phyloP scores from a whole-genome alignment of 352 stramenopile genomes.

The Globisporangium polare region DNA sequence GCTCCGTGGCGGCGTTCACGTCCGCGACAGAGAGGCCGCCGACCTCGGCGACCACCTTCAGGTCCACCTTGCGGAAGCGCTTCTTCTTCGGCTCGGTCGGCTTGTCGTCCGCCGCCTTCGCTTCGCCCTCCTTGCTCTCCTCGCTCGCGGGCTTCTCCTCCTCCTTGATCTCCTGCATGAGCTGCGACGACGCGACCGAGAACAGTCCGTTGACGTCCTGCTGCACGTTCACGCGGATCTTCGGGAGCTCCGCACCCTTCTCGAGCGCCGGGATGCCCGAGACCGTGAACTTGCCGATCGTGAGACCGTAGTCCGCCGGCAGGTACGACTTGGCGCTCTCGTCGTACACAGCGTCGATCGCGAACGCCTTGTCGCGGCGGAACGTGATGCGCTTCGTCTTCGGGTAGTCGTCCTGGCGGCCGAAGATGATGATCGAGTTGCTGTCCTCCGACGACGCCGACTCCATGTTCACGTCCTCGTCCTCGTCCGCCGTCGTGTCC shows the following conservation, averaged over 20 bases:
- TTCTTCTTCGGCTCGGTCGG: slow-evolving; percentile 90
- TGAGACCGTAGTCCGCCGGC: slow-evolving; percentile 62
- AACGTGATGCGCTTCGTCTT: slow-evolving; percentile 98
- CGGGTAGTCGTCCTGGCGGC: slow-evolving; percentile 94
- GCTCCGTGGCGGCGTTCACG: slow-evolving; percentile 70
- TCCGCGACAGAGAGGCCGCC: slow-evolving; percentile 54
- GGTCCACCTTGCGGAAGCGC: slow-evolving; percentile 91
- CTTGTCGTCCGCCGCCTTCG: slow-evolving; percentile 70
- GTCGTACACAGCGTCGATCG: slow-evolving; percentile 90
- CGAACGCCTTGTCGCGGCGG: slow-evolving; percentile 89
- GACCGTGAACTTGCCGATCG: slow-evolving; percentile 93
- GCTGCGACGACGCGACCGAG: slow-evolving; percentile 92
- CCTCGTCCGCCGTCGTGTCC: slow-evolving; percentile 68
- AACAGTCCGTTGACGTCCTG: slow-evolving; percentile 97
- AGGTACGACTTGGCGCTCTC: slow-evolving; percentile 64
- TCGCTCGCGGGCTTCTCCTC: slow-evolving; percentile 68
- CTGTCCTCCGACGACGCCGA: slow-evolving; percentile 37
- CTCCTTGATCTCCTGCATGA: slow-evolving; percentile 97
- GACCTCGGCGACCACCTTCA: slow-evolving; percentile 68
- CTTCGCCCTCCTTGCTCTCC: slow-evolving; percentile 56
- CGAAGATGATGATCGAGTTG: slow-evolving; percentile 95
- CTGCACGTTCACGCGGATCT: slow-evolving; percentile 97
- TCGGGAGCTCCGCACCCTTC: slow-evolving; percentile 71
- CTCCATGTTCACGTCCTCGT: slow-evolving; percentile 88
- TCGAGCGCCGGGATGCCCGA: slow-evolving; percentile 79